Conservation (phyloP, 169 alveolate genomes). For the Cryptosporidium felis region DNA sequence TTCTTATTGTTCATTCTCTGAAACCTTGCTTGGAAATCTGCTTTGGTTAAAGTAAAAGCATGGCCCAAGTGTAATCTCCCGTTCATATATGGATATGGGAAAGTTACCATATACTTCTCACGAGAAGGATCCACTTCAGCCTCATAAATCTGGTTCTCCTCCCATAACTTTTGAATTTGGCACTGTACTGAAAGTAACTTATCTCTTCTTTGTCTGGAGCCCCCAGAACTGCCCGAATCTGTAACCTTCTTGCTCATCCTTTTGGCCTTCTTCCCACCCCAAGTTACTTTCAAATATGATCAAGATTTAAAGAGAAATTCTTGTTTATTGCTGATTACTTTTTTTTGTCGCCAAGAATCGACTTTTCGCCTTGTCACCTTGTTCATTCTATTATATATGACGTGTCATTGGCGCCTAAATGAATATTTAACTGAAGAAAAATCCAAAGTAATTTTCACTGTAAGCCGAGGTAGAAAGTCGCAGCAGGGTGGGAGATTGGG, state of each 20-base stretch:
- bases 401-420: slow-evolving; percentile 19
- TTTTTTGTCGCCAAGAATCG: too few relatives aligned
- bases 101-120: slow-evolving; percentile 92
- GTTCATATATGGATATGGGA: slow-evolving; percentile 99
- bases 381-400: too few relatives aligned
- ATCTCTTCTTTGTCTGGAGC: slow-evolving; percentile 81
- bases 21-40: slow-evolving; percentile 96
- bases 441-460: too few relatives aligned
- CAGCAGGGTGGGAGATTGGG: too few relatives aligned
- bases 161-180: slow-evolving; percentile 88
- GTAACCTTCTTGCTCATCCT: slow-evolving; percentile 11
- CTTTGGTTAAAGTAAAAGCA: slow-evolving; percentile 94
- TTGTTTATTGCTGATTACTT: too few relatives aligned
- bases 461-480: too few relatives aligned
- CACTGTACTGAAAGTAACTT: slow-evolving; percentile 87
- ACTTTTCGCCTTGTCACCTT: too few relatives aligned
- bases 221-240: slow-evolving; percentile 11
- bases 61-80: slow-evolving; percentile 99
- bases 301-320: background rate
- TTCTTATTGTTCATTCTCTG: slow-evolving; percentile 93
- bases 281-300: too few relatives aligned
- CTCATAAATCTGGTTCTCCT: slow-evolving; percentile 84
- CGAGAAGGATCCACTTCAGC: slow-evolving; percentile 85
- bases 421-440: too few relatives aligned
- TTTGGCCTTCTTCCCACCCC: background rate